Percentiles rank a stretch among this genome's conserved stretches.
Evolutionary conservation across 78 protist genomes (phyloP).

Genomic region (Dictyostelium firmibasis): DNA sequence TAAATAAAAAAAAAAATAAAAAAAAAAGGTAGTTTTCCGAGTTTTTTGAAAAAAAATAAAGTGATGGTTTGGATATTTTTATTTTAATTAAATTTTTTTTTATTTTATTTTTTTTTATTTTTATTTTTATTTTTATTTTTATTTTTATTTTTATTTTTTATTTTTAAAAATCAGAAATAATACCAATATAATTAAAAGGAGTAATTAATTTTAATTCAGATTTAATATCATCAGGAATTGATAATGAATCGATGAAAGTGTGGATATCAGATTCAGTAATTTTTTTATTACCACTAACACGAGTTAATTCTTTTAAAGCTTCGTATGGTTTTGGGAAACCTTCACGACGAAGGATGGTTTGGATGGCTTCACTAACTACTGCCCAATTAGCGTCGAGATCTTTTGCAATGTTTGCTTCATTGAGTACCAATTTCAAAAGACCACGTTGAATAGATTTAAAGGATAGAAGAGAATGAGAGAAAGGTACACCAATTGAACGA

Average conservation of each 20-base stretch:
- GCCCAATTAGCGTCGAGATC: constrained; percentile 92
- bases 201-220: constrained; percentile 81
- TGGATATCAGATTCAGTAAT: constrained; percentile 64
- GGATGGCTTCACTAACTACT: constrained; percentile 92
- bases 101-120: not conserved
- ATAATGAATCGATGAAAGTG: constrained; percentile 78
- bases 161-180: constrained; percentile 18
- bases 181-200: constrained; percentile 84
- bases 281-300: constrained; percentile 70
- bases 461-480: constrained; percentile 83
- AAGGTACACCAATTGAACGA: constrained; percentile 87
- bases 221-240: constrained; percentile 65
- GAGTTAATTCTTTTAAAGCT: constrained; percentile 87
- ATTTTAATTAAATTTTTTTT: no score
- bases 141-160: not conserved
- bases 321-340: constrained; percentile 90
- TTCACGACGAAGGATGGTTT: constrained; percentile 90
- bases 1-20: no score
- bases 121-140: not conserved
- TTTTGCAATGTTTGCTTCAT: constrained; percentile 34
- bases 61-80: no score
- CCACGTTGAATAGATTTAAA: constrained; percentile 81
- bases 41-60: no score
- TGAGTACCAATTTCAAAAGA: constrained; percentile 82
- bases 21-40: no score